These are phyloP conservation scores for Candida anglica DNA, from an alignment of 805 yeast species.

Conservation along the genomic window DNA sequence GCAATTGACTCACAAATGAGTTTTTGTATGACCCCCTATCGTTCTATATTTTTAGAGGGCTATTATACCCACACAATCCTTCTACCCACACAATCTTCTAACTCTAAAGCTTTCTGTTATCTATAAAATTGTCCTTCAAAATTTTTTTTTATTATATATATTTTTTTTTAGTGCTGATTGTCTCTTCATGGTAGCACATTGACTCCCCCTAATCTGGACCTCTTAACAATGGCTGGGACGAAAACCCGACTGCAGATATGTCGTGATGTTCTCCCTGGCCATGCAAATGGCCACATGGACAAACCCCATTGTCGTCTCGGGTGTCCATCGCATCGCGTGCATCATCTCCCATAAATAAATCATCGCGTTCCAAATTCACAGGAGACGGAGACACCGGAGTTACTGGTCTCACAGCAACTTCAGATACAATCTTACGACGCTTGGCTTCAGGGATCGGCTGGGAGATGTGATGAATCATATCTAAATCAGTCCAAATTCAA, in stretches of 20 bases:
- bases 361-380: neutral
- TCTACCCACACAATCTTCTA: no score
- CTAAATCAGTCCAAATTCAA: no score
- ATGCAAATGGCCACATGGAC: constrained; percentile 7
- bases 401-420: neutral
- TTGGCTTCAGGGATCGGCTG: constrained; percentile 2
- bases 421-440: neutral
- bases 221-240: constrained; percentile 3
- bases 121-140: no score
- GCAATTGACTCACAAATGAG: no score
- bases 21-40: no score
- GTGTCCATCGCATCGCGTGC: neutral
- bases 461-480: constrained; percentile 1
- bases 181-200: no score
- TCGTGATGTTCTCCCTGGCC: constrained; percentile 7
- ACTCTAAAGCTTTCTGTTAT: no score
- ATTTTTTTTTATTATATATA: no score
- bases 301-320: neutral
- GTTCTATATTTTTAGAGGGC: no score
- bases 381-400: constrained; percentile 3
- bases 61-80: no score
- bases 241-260: constrained; percentile 4
- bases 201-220: no score
- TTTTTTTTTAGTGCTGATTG: no score
- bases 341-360: neutral